Conservation (phyloP, 2,329 filamentous ascomycete genomes). For the Akanthomyces muscarius region DNA sequence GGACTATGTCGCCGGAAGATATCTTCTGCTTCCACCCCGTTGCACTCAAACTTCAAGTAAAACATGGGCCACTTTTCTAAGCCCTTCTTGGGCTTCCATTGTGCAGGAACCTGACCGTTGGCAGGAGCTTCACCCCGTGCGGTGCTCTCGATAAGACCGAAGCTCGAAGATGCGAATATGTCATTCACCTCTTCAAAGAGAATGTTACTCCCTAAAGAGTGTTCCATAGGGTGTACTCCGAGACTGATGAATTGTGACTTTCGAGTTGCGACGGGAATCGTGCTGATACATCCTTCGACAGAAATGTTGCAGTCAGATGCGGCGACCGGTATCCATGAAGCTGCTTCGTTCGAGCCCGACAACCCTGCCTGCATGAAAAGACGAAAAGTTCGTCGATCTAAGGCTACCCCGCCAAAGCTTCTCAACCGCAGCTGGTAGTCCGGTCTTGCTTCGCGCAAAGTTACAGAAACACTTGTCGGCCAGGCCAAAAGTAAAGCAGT, state of each 20-base stretch:
- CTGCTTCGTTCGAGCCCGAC: slow-evolving; percentile 46
- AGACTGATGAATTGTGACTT: slow-evolving; percentile 77
- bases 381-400: slow-evolving; percentile 32
- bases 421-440: slow-evolving; percentile 38
- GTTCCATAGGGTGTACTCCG: slow-evolving; percentile 62
- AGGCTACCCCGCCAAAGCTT: slow-evolving; percentile 22
- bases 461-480: slow-evolving; percentile 52
- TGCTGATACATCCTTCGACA: slow-evolving; percentile 68
- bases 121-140: slow-evolving; percentile 27
- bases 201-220: slow-evolving; percentile 54
- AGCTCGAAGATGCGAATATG: slow-evolving; percentile 71
- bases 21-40: slow-evolving; percentile 32
- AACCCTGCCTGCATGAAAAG: slow-evolving; percentile 65
- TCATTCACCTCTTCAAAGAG: slow-evolving; percentile 77
- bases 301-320: slow-evolving; percentile 59
- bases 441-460: slow-evolving; percentile 48
- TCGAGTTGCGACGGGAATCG: slow-evolving; percentile 65
- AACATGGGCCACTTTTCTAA: slow-evolving; percentile 89
- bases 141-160: slow-evolving; percentile 58
- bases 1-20: neutral
- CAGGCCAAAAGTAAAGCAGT: slow-evolving; percentile 69
- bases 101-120: neutral
- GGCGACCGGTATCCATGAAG: slow-evolving; percentile 66
- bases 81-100: slow-evolving; percentile 52
- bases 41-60: slow-evolving; percentile 61